A percentile compares a stretch with the other conserved stretches of the same genome.
These are phyloP conservation scores for Lithospermum erythrorhizon DNA, from an alignment of 257 asterid genomes.

Conservation along the genomic window DNA sequence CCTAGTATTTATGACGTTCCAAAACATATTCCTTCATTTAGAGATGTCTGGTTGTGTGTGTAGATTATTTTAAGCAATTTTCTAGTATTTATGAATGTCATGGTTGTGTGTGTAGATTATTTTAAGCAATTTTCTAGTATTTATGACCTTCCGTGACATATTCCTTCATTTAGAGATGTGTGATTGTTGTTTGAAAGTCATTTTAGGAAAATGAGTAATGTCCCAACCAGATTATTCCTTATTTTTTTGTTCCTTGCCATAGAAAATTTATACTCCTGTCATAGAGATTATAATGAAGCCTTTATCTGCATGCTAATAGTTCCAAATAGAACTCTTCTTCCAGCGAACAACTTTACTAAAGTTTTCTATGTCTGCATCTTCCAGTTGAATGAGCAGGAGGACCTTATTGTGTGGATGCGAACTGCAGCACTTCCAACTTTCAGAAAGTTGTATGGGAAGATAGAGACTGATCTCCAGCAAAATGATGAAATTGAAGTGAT, in stretches of 20 bases:
- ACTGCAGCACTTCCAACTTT: slow-evolving; percentile 15
- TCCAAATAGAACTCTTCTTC: neutral
- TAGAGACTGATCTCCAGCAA: slow-evolving; percentile 7
- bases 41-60: neutral
- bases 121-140: too few relatives aligned
- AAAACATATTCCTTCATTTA: neutral
- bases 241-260: neutral
- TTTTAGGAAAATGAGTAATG: too few relatives aligned
- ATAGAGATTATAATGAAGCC: neutral
- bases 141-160: neutral
- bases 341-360: neutral
- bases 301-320: neutral
- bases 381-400: slow-evolving; percentile 11
- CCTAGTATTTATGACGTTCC: too few relatives aligned
- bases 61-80: too few relatives aligned
- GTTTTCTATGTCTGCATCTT: neutral
- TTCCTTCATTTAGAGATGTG: neutral
- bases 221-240: too few relatives aligned
- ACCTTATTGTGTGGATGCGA: slow-evolving; percentile 14
- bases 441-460: slow-evolving; percentile 13
- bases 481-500: neutral
- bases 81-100: neutral
- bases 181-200: too few relatives aligned
- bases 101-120: too few relatives aligned
- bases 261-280: neutral